A percentile compares a stretch with the other conserved stretches of the same genome.
These are phyloP conservation scores for Quercus agrifolia DNA, from an alignment of 306 rosid species.

Conservation along the genomic window DNA sequence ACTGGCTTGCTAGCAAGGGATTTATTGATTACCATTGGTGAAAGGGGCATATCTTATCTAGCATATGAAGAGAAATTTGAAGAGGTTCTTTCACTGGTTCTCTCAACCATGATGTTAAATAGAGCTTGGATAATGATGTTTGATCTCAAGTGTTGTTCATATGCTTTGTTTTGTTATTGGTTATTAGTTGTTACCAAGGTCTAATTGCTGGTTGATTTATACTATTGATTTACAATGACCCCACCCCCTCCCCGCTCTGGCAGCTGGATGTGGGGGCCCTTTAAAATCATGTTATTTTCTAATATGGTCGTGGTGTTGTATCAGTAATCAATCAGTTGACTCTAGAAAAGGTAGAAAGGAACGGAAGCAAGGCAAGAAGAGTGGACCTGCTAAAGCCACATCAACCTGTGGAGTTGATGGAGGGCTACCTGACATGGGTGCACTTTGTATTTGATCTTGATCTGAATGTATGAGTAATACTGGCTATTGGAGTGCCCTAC, in stretches of 20 bases:
- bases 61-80: background rate
- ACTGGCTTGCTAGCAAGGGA: background rate
- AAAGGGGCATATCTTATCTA: background rate
- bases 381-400: constrained; percentile 31
- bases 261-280: background rate
- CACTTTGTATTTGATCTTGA: constrained; percentile 69
- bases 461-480: constrained; percentile 25
- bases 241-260: too few species aligned
- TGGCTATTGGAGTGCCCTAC: background rate
- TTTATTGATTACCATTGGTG: background rate
- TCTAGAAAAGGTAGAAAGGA: constrained; percentile 52
- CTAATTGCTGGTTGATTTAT: background rate
- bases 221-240: background rate
- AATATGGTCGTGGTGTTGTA: constrained; percentile 22
- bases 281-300: background rate
- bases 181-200: too few species aligned
- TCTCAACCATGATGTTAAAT: background rate
- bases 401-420: constrained; percentile 32
- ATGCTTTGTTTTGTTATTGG: background rate
- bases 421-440: constrained; percentile 69
- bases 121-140: background rate
- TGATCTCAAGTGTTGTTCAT: background rate
- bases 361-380: constrained; percentile 53
- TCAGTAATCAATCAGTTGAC: constrained; percentile 54
- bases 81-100: background rate